These are phyloP conservation scores for Rosa multiflora DNA, from an alignment of 306 rosid species.

Conservation along the genomic window DNA sequence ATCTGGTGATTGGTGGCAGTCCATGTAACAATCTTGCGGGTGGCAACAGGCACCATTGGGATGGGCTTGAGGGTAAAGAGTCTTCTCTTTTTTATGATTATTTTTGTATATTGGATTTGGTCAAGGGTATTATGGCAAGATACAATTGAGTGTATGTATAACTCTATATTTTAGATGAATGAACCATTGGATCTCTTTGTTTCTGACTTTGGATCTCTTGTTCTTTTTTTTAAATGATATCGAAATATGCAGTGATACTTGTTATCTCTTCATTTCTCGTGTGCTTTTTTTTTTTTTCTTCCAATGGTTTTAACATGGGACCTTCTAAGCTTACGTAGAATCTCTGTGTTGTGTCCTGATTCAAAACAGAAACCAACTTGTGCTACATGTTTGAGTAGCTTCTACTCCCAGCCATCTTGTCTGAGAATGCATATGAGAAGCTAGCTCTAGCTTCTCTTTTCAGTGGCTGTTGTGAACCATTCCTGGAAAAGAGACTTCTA, in stretches of 20 bases:
- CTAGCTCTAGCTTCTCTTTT: background rate
- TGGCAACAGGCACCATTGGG: slow-evolving; percentile 76
- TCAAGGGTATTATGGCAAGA: slow-evolving; percentile 45
- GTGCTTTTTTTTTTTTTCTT: no score
- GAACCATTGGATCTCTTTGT: background rate
- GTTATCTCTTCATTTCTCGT: no score
- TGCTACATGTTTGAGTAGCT: background rate
- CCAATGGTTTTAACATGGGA: no score
- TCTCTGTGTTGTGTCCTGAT: background rate
- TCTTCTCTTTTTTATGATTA: slow-evolving; percentile 76
- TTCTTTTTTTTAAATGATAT: no score
- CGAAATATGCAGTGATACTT: no score
- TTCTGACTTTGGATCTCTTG: background rate
- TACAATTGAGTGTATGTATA: slow-evolving; percentile 16
- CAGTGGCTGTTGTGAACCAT: background rate
- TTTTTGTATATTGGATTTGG: slow-evolving; percentile 65
- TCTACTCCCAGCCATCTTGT: no score
- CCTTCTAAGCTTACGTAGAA: background rate
- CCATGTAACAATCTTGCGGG: slow-evolving; percentile 95
- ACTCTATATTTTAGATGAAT: background rate
- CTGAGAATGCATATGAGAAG: background rate
- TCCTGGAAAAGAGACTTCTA: no score
- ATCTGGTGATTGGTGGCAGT: slow-evolving; percentile 88
- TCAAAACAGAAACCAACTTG: background rate
- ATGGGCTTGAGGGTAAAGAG: slow-evolving; percentile 85